Evolutionary conservation across 768 basidiomycete species (phyloP).

Genomic region (Kwoniella bestiolae): DNA sequence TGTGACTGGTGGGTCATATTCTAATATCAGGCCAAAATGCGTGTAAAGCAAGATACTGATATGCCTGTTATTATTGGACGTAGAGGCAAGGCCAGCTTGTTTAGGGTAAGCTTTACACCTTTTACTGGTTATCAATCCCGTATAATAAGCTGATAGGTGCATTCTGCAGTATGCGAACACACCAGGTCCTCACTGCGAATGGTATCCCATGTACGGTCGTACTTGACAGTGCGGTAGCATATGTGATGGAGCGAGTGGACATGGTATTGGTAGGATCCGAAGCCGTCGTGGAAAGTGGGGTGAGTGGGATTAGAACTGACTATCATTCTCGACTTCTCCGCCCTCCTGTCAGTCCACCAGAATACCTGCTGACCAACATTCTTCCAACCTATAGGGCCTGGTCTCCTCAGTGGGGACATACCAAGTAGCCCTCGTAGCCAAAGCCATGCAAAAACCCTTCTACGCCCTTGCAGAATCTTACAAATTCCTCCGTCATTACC

Average conservation of each 20-base stretch:
- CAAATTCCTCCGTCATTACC: constrained; percentile 96
- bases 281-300: constrained; percentile 94
- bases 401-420: constrained; percentile 75
- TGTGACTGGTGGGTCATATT: constrained; percentile 65
- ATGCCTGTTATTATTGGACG: not conserved
- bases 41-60: too few relatives aligned
- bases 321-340: constrained; percentile 64
- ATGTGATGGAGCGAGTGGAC: constrained; percentile 94
- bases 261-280: constrained; percentile 96
- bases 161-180: constrained; percentile 90
- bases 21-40: too few relatives aligned
- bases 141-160: too few relatives aligned
- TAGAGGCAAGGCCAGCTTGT: constrained; percentile 84
- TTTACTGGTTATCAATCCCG: too few relatives aligned
- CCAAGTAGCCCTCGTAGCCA: constrained; percentile 95
- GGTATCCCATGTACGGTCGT: constrained; percentile 94
- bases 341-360: not conserved
- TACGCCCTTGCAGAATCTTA: constrained; percentile 95
- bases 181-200: constrained; percentile 79
- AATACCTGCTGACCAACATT: not conserved
- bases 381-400: constrained; percentile 24
- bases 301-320: constrained; percentile 62
- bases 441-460: constrained; percentile 91
- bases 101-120: constrained; percentile 76
- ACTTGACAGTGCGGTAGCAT: constrained; percentile 93